Conservation (phyloP, 371 early-diverging fungal species). For the Mortierella sp. region DNA sequence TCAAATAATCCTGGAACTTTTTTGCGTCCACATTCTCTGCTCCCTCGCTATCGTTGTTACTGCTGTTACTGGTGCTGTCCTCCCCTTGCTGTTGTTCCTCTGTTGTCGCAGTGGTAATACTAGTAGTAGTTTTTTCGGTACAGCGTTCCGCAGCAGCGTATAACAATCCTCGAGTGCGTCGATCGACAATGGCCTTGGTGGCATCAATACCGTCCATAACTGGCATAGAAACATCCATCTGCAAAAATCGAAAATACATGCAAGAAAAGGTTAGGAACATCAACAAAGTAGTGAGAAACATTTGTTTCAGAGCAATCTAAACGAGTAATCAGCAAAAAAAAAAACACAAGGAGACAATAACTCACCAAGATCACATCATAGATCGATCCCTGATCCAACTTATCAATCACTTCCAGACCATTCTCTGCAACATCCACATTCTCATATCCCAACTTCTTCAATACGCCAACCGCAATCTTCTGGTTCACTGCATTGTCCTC, state of each 20-base stretch:
- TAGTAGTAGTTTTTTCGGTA: neutral
- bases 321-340: neutral
- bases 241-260: neutral
- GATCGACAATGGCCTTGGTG: slow-evolving; percentile 42
- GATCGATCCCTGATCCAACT: slow-evolving; percentile 30
- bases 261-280: neutral
- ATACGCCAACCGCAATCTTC: slow-evolving; percentile 67
- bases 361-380: slow-evolving; percentile 46
- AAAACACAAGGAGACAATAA: neutral
- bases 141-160: neutral
- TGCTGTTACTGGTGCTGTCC: no score
- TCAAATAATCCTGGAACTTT: slow-evolving; percentile 24
- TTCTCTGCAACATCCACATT: slow-evolving; percentile 66
- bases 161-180: slow-evolving; percentile 29
- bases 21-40: neutral
- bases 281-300: no score
- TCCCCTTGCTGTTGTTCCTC: no score
- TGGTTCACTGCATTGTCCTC: slow-evolving; percentile 63
- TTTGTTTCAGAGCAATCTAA: neutral
- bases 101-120: no score
- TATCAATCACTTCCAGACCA: slow-evolving; percentile 62
- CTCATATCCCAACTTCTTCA: slow-evolving; percentile 66
- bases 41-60: neutral
- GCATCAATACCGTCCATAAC: slow-evolving; percentile 50
- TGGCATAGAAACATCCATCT: slow-evolving; percentile 54